Conservation (phyloP, 2,329 filamentous ascomycete genomes). For the Pyrenophora teres region DNA sequence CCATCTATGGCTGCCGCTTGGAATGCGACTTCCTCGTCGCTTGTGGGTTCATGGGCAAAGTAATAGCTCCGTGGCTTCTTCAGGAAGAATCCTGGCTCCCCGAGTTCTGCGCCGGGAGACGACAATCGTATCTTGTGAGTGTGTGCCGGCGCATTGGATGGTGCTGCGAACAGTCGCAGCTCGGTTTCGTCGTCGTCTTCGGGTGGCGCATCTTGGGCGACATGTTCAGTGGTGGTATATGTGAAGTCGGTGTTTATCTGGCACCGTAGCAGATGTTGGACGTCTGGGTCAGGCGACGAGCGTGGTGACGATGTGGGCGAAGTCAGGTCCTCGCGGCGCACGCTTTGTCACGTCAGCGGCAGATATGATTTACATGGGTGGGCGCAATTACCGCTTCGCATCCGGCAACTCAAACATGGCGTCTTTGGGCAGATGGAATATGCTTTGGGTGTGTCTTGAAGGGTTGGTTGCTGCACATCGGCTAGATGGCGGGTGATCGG, state of each 20-base stretch:
- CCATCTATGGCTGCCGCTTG: slow-evolving; percentile 37
- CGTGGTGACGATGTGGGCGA: slow-evolving; percentile 41
- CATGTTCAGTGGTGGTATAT: slow-evolving; percentile 24
- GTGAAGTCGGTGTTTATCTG: slow-evolving; percentile 30
- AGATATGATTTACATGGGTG: neutral
- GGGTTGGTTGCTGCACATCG: slow-evolving; percentile 8
- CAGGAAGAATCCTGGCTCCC: slow-evolving; percentile 34
- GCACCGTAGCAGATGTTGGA: slow-evolving; percentile 38
- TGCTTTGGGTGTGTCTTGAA: neutral
- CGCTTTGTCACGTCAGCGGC: slow-evolving; percentile 25
- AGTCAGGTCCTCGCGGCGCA: slow-evolving; percentile 43
- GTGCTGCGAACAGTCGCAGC: slow-evolving; percentile 42
- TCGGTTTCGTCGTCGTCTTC: slow-evolving; percentile 40
- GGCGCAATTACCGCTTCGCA: slow-evolving; percentile 30
- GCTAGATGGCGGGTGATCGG: slow-evolving; percentile 14
- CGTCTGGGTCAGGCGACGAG: slow-evolving; percentile 42
- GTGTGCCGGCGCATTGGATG: slow-evolving; percentile 25
- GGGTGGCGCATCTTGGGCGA: slow-evolving; percentile 6
- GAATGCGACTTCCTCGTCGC: slow-evolving; percentile 28
- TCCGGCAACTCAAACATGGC: slow-evolving; percentile 32
- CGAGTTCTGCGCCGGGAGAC: slow-evolving; percentile 32
- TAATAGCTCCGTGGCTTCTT: slow-evolving; percentile 44
- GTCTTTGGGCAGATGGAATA: neutral
- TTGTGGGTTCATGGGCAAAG: slow-evolving; percentile 37
- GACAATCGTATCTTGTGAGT: slow-evolving; percentile 39